Percentiles rank a stretch among this genome's conserved stretches.
Evolutionary conservation across 2,329 filamentous ascomycete genomes (phyloP).

Genomic region (Aspergillus neotritici): DNA sequence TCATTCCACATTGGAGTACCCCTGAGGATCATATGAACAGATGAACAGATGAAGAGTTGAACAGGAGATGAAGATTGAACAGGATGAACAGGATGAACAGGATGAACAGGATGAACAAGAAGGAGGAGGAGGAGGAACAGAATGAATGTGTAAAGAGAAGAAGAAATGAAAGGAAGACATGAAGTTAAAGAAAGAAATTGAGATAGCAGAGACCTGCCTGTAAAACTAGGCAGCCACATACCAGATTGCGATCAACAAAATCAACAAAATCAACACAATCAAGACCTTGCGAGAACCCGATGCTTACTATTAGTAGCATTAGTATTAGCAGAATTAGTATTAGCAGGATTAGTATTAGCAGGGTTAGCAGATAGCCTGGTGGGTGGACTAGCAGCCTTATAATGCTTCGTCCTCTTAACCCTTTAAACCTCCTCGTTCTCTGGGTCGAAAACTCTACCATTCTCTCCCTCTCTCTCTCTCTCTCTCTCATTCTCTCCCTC

Average conservation of each 20-base stretch:
- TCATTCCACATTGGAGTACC: too few species aligned
- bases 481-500: slow-evolving; percentile 6
- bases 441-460: background rate
- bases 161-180: background rate
- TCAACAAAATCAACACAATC: too few species aligned
- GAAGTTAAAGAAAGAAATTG: background rate
- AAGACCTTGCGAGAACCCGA: too few species aligned
- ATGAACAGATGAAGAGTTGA: background rate
- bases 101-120: background rate
- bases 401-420: slow-evolving; percentile 13
- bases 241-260: too few species aligned
- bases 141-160: background rate
- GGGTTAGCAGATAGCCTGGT: too few species aligned
- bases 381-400: too few species aligned
- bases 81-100: background rate
- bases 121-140: background rate
- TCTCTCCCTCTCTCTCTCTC: background rate
- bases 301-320: too few species aligned
- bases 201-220: background rate
- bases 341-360: too few species aligned
- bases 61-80: background rate
- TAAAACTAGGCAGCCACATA: too few species aligned
- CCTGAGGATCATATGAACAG: background rate
- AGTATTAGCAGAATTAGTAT: too few species aligned
- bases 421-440: slow-evolving; percentile 19